A percentile compares a stretch with the other conserved stretches of the same genome.
Evolutionary conservation across 1,139 yeast genomes (phyloP).

Genomic region (Saccharomyces uvarum): DNA sequence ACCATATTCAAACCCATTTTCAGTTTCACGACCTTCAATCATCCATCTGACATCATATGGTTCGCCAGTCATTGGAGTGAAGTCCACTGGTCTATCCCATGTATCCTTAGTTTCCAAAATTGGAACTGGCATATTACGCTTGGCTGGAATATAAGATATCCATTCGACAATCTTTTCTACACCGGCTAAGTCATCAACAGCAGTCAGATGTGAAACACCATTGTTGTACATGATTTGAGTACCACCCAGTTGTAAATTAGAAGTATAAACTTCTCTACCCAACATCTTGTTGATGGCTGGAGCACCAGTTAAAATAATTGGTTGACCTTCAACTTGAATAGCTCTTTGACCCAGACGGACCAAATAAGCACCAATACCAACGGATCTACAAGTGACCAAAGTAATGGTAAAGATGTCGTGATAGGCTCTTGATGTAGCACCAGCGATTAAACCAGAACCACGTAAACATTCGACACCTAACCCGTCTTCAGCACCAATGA

Average conservation of each 20-base stretch:
- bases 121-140: constrained; percentile 86
- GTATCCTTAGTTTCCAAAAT: constrained; percentile 70
- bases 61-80: constrained; percentile 62
- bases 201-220: constrained; percentile 96
- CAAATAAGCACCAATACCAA: constrained; percentile 97
- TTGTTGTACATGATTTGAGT: constrained; percentile 97
- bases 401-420: constrained; percentile 94
- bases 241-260: constrained; percentile 96
- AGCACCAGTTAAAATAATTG: constrained; percentile 96
- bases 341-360: constrained; percentile 98
- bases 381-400: constrained; percentile 94
- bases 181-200: constrained; percentile 92
- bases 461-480: constrained; percentile 96
- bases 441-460: constrained; percentile 97
- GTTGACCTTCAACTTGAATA: constrained; percentile 97
- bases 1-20: constrained; percentile 75
- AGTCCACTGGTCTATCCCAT: constrained; percentile 93
- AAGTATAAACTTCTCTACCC: constrained; percentile 94
- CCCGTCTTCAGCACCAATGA: constrained; percentile 92
- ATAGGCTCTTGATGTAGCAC: constrained; percentile 96
- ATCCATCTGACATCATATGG: constrained; percentile 91
- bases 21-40: constrained; percentile 72
- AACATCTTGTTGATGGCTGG: constrained; percentile 94
- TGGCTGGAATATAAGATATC: constrained; percentile 93
- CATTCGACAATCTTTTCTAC: constrained; percentile 90